Evolutionary conservation across 2,329 filamentous ascomycete species (phyloP).

Genomic region (Delphinella strobiligena): DNA sequence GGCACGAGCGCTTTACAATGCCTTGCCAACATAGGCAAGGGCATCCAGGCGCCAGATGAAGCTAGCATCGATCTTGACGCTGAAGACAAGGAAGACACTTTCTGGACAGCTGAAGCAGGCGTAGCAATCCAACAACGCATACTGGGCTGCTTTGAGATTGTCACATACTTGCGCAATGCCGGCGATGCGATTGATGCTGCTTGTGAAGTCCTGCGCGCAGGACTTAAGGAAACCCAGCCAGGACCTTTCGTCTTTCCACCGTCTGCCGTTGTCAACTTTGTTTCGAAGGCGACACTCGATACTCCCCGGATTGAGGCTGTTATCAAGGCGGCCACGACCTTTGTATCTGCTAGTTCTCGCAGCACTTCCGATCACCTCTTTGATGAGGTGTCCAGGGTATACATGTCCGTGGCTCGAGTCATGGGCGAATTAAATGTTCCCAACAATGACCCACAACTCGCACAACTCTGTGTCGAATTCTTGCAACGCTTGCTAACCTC

Average conservation of each 20-base stretch:
- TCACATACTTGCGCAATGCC: slow-evolving; percentile 44
- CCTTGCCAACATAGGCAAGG: slow-evolving; percentile 57
- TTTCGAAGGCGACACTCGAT: slow-evolving; percentile 34
- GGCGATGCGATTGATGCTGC: slow-evolving; percentile 60
- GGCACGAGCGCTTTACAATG: slow-evolving; percentile 51
- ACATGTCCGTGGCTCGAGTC: slow-evolving; percentile 52
- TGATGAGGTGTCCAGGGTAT: slow-evolving; percentile 38
- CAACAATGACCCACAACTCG: slow-evolving; percentile 56
- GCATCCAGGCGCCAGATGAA: slow-evolving; percentile 57
- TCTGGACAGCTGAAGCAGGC: slow-evolving; percentile 40
- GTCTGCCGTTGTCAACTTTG: slow-evolving; percentile 51
- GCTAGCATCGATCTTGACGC: slow-evolving; percentile 53
- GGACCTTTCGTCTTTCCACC: slow-evolving; percentile 69
- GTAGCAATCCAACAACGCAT: slow-evolving; percentile 40
- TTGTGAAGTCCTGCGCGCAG: slow-evolving; percentile 59
- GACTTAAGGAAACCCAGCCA: slow-evolving; percentile 61
- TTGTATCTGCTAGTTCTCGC: slow-evolving; percentile 33
- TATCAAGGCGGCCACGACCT: slow-evolving; percentile 59
- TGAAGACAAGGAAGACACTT: slow-evolving; percentile 29
- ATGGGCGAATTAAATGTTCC: slow-evolving; percentile 51
- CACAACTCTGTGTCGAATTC: slow-evolving; percentile 64
- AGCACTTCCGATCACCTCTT: slow-evolving; percentile 31
- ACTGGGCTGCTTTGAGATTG: slow-evolving; percentile 37
- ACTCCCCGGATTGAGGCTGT: slow-evolving; percentile 57
- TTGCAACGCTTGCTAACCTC: slow-evolving; percentile 51